Conservation (phyloP, 2,329 filamentous ascomycete genomes). For the Rutstroemia sydowiana region DNA sequence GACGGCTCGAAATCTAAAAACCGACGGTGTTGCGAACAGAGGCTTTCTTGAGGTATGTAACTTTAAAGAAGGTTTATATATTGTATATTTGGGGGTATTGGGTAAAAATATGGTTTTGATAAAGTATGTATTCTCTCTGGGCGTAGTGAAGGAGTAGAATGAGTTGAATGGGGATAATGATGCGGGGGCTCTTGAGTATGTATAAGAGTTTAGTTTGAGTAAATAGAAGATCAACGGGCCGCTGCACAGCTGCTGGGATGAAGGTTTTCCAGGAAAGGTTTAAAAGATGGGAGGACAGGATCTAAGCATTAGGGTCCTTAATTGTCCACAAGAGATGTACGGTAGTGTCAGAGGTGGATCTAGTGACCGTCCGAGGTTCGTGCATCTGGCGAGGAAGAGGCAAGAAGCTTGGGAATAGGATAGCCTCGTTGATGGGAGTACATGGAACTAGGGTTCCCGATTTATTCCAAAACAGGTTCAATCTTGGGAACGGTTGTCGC, state of each 20-base stretch:
- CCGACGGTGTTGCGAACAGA: too few relatives aligned
- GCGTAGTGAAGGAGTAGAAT: neutral
- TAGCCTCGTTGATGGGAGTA: slow-evolving; percentile 5
- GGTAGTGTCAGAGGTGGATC: slow-evolving; percentile 6
- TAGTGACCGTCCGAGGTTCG: slow-evolving; percentile 9
- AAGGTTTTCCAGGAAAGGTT: neutral
- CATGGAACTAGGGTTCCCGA: slow-evolving; percentile 3
- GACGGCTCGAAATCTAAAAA: too few relatives aligned
- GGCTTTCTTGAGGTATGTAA: too few relatives aligned
- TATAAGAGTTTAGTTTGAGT: neutral
- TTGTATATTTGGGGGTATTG: too few relatives aligned
- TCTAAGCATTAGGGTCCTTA: slow-evolving; percentile 6
- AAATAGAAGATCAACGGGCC: slow-evolving; percentile 11
- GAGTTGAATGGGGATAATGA: neutral
- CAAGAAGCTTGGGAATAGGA: slow-evolving; percentile 1
- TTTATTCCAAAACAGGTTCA: neutral
- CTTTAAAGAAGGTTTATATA: neutral
- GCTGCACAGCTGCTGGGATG: slow-evolving; percentile 8
- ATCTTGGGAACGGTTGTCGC: slow-evolving; percentile 3
- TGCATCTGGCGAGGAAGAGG: slow-evolving; percentile 6
- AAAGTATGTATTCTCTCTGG: neutral
- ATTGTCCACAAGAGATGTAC: neutral
- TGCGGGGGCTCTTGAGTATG: slow-evolving; percentile 3
- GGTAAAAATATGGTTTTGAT: too few relatives aligned
- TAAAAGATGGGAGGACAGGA: slow-evolving; percentile 9